A percentile compares a stretch with the other conserved stretches of the same genome.
These are phyloP conservation scores for Apophysomyces elegans DNA, from an alignment of 371 early-diverging fungal genomes.

Conservation along the genomic window DNA sequence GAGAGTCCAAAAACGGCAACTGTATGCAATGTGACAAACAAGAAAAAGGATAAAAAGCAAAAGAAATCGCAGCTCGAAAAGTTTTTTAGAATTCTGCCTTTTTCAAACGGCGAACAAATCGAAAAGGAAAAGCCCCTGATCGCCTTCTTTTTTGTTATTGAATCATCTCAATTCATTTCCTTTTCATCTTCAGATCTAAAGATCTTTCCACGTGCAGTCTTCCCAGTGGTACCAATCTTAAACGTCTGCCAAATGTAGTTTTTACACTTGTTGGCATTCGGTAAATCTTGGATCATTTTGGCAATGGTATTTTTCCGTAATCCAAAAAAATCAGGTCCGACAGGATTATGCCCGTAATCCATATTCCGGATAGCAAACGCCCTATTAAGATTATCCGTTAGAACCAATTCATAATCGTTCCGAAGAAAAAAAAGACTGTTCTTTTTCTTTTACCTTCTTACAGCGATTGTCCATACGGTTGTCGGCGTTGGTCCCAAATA, in stretches of 20 bases:
- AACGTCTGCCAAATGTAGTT: conserved; percentile 78
- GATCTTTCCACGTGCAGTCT: conserved; percentile 30
- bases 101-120: background rate
- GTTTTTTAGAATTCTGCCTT: background rate
- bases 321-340: conserved; percentile 94
- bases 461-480: conserved; percentile 59
- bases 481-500: conserved; percentile 59
- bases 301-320: conserved; percentile 87
- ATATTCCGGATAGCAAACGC: conserved; percentile 74
- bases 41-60: background rate
- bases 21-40: background rate
- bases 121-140: conserved; percentile 3
- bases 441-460: conserved; percentile 33
- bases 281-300: conserved; percentile 91
- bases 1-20: background rate
- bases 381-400: conserved; percentile 22
- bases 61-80: background rate
- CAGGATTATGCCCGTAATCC: conserved; percentile 82
- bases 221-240: conserved; percentile 23
- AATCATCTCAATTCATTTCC: background rate
- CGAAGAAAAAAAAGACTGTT: conserved; percentile 1
- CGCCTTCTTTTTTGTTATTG: background rate
- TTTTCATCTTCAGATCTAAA: conserved; percentile 26
- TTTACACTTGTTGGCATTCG: conserved; percentile 76
- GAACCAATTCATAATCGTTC: background rate